Base-by-base conservation (phyloP, 2,329 filamentous ascomycete genomes). In the Aspergillus fumigatiaffinis region DNA sequence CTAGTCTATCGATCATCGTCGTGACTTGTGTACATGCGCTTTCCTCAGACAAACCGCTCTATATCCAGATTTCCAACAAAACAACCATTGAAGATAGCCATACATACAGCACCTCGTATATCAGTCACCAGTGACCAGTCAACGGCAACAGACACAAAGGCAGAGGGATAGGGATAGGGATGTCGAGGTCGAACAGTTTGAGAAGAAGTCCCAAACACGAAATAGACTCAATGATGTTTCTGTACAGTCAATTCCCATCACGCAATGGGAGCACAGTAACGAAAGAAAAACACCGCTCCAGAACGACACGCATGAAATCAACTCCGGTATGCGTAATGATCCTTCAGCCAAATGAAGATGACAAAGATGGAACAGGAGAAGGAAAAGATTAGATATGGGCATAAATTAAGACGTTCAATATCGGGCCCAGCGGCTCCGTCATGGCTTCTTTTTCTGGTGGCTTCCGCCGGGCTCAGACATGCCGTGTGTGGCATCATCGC, bases 371-470 rank as follows among this genome's bases (percentile, higher is more conserved):
- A 46, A 38, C 26, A n/a, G 52, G 57, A 46, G 58, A 51, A 28
- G 53, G 50, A 29, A 53, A 53, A 50, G 26, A 51, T 38, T 48
- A 60, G 51, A 50, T 46, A 23, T 53, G 44, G n/a, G 44, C 44
- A 47, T 47, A 47, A 47, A 47, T 47, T 21, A 23, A 14, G 44
- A 26, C 44, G 44, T 47, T 47, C 23, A 21, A 47, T 12, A 47
- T 47, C 12, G 21, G n/a, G 42, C 42, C 3, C 32, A 52, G 56
- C 32, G 38, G 51, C 21, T 46, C 17, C 17, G n/a, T 50, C 65
- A 74, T 65, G 71, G 71, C 59, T 74, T 71, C 64, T 73, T 74
- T 66, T 74, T 74, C 69, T 78, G 66, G 61, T 70, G 63, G 59
- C 73, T 63, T 66, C 75, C 51, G 38, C 62, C 54, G 68, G 73